Percentiles rank a stretch among this genome's conserved stretches.
These are phyloP conservation scores for Zygosaccharomyces pseudobailii DNA, from an alignment of 1,139 yeast genomes.

Conservation along the genomic window DNA sequence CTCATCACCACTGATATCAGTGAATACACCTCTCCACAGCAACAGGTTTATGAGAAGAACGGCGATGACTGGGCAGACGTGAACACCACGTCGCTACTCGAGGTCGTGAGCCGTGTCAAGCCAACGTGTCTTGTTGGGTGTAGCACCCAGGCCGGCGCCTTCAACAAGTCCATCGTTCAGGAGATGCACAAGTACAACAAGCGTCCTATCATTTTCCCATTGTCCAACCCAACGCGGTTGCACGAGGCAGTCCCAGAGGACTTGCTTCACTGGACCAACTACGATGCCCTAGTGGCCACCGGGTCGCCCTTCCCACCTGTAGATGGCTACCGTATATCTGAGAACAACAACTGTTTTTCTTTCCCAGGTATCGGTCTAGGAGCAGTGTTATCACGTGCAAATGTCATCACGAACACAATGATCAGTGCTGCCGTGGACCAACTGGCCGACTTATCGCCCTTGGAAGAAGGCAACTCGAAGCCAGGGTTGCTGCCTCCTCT, in stretches of 20 bases:
- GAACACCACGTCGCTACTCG: conserved; percentile 61
- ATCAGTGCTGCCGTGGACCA: conserved; percentile 93
- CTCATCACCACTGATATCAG: conserved; percentile 57
- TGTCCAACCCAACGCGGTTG: conserved; percentile 93
- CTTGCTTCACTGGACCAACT: conserved; percentile 86
- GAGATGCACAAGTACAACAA: conserved; percentile 86
- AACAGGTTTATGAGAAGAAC: conserved; percentile 66
- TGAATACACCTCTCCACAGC: conserved; percentile 57
- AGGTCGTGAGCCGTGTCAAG: conserved; percentile 65
- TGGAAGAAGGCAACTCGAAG: conserved; percentile 64
- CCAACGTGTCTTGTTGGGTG: conserved; percentile 94
- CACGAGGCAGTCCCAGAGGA: conserved; percentile 93
- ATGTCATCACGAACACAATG: conserved; percentile 80
- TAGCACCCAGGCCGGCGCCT: conserved; percentile 95
- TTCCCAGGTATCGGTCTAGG: conserved; percentile 98
- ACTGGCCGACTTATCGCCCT: conserved; percentile 76
- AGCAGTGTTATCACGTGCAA: conserved; percentile 82
- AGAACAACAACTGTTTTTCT: conserved; percentile 92
- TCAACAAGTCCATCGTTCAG: conserved; percentile 76
- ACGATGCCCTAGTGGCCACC: conserved; percentile 87
- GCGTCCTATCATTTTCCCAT: conserved; percentile 90
- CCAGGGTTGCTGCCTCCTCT: conserved; percentile 87
- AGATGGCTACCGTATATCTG: conserved; percentile 80
- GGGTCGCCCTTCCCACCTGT: conserved; percentile 98
- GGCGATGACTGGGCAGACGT: conserved; percentile 70